Evolutionary conservation across 306 rosid genomes (phyloP).

Genomic region (Alnus rubra): DNA sequence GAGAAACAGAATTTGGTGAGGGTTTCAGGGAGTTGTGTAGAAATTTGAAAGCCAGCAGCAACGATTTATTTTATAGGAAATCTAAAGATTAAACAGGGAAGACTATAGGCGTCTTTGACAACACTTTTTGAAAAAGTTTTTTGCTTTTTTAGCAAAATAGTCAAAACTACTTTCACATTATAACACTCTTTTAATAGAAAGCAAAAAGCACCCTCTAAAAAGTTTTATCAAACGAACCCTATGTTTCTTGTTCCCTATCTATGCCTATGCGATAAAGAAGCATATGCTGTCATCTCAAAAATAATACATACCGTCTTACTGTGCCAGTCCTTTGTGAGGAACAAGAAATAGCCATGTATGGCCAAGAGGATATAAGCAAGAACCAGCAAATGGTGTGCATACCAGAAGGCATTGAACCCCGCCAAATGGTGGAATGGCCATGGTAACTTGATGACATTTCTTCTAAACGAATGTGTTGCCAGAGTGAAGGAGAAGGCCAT

Average conservation of each 20-base stretch:
- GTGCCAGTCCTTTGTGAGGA: conserved; percentile 57
- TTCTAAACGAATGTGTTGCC: conserved; percentile 74
- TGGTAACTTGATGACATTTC: conserved; percentile 53
- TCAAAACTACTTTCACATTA: too few species aligned
- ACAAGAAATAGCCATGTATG: conserved; percentile 68
- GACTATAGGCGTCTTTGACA: too few species aligned
- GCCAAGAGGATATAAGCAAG: conserved; percentile 61
- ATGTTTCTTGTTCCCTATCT: too few species aligned
- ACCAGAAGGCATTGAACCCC: conserved; percentile 94
- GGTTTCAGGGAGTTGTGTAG: neutral
- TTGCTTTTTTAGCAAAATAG: too few species aligned
- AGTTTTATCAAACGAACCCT: too few species aligned
- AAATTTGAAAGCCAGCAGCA: neutral
- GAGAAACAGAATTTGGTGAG: conserved; percentile 6
- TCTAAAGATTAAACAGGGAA: too few species aligned
- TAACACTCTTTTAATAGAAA: too few species aligned
- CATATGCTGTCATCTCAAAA: neutral
- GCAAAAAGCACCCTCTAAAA: too few species aligned
- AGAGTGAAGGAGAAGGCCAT: conserved; percentile 74
- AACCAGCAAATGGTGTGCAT: conserved; percentile 83
- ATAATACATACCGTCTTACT: conserved; percentile 62
- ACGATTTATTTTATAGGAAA: too few species aligned
- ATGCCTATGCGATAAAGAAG: neutral
- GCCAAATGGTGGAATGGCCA: conserved; percentile 58
- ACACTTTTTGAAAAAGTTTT: too few species aligned